Evolutionary conservation across 371 early-diverging fungal species (phyloP), one percentile per base, ranked within the genome.

Genomic region (Rhizomucor pusillus): DNA sequence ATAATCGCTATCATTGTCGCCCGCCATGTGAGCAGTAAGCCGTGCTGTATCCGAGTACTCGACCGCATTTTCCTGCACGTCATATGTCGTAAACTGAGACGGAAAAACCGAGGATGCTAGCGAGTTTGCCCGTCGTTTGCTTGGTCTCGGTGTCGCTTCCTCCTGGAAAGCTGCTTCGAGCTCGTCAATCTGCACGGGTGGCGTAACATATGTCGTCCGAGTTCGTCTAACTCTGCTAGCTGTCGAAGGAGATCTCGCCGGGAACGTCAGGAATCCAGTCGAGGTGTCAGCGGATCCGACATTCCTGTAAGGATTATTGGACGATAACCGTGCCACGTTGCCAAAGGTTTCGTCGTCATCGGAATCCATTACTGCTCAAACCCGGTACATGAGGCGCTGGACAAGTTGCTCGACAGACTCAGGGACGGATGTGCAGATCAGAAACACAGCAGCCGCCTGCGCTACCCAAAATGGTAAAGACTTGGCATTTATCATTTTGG

Each of bases 11-110:
- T n/a, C n/a, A 5, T 41, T 14, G 3, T 59, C 46, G 4, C 49
- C 58, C 14, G 66, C 66, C 19, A 57, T 64, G 25, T 75, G 66
- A 11, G 60, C 52, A 22, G 75, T 75, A 16, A 75, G 53, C 43
- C 67, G 18, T 1, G 75, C 71, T 5, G 71, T 75, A 47, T 75
- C 75, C 33, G 75, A 67, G 43, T 69, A 68, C 18, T 67, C 65
- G 20, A 62, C 29, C 13, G 59, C 58, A 25, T 70, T 65, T 11
- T 50, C 47, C 5, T 13, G 52, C 11, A 46, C 40, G 39, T 47
- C 47, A 16, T 53, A 40, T 18, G 23, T 41, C 3, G 36, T 47
- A 18, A 47, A 22, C 14, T 18, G 47, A 5, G 44, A 12, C 16
- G 25, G 33, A 9, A 35, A 23, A 16, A 24, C 24, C 7, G 47